Evolutionary conservation across 352 stramenopile genomes (phyloP).

Genomic region (Pythium inflatum): DNA sequence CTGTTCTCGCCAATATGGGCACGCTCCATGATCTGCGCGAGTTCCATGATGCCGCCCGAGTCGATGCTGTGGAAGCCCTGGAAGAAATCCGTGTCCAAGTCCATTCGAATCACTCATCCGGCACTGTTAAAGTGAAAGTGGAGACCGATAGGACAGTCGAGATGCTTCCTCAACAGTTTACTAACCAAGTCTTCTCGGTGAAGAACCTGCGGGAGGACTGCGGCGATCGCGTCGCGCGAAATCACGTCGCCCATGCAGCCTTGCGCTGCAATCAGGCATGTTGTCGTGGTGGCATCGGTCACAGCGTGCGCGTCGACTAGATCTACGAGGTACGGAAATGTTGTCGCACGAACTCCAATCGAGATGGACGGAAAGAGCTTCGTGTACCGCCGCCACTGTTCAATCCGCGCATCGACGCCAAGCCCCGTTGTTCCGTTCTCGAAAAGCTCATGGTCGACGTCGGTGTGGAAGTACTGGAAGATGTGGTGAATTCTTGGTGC

Average conservation of each 20-base stretch:
- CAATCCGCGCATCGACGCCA: no score
- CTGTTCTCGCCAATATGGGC: slow-evolving; percentile 13
- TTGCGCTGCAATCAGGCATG: not conserved
- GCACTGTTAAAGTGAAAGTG: no score
- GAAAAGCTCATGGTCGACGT: slow-evolving; percentile 3
- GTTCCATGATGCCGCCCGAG: no score
- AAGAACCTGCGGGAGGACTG: not conserved
- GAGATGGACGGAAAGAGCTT: slow-evolving; percentile 7
- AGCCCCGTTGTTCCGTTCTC: slow-evolving; percentile 2
- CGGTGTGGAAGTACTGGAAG: slow-evolving; percentile 7
- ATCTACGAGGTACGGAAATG: not conserved
- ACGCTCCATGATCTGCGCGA: no score
- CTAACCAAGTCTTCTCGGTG: not conserved
- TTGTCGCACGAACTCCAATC: not conserved
- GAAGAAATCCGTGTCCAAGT: no score
- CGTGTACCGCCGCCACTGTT: slow-evolving; percentile 19
- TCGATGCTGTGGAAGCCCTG: no score
- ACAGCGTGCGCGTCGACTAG: not conserved
- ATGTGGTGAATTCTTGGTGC: not conserved
- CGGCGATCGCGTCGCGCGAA: slow-evolving; percentile 4
- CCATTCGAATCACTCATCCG: no score
- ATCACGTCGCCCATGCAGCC: slow-evolving; percentile 3
- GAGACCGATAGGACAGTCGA: no score
- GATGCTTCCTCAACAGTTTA: no score
- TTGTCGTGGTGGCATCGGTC: not conserved